Percentiles rank a stretch among this genome's conserved stretches.
Conservation (phyloP, 108 stramenopile species). For the Cyclotella choctawhatcheeana region DNA sequence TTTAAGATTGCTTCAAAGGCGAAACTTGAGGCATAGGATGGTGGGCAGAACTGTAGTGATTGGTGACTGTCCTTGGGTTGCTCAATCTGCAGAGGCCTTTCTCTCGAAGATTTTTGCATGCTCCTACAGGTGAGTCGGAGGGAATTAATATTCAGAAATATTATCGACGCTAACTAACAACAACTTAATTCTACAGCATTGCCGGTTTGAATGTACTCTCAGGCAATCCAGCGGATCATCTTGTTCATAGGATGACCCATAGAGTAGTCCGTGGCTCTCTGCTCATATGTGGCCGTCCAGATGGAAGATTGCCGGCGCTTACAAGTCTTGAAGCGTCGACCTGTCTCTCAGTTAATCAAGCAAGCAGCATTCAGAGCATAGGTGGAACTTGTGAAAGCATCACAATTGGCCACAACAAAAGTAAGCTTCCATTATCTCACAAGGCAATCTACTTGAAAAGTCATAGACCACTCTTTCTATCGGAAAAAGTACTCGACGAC, state of each 20-base stretch:
- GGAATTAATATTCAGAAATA: background rate
- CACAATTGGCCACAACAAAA: slow-evolving; percentile 71
- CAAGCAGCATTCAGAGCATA: slow-evolving; percentile 50
- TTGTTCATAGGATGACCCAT: slow-evolving; percentile 72
- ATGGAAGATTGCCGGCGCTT: slow-evolving; percentile 62
- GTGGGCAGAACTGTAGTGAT: slow-evolving; percentile 76
- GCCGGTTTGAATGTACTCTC: slow-evolving; percentile 58
- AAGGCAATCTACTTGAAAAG: slow-evolving; percentile 39
- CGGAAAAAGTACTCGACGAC: slow-evolving; percentile 50
- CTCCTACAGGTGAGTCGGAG: slow-evolving; percentile 19
- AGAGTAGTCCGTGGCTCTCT: slow-evolving; percentile 60
- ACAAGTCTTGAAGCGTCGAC: slow-evolving; percentile 60
- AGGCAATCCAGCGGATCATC: slow-evolving; percentile 65
- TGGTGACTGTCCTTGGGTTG: slow-evolving; percentile 67
- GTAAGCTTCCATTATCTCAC: slow-evolving; percentile 49
- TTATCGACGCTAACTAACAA: background rate
- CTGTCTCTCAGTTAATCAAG: slow-evolving; percentile 67
- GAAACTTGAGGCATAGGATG: slow-evolving; percentile 60
- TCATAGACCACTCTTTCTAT: slow-evolving; percentile 53
- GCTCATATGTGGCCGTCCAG: slow-evolving; percentile 67
- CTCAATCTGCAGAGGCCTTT: slow-evolving; percentile 63
- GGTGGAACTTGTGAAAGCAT: slow-evolving; percentile 58
- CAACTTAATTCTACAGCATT: slow-evolving; percentile 45
- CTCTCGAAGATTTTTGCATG: slow-evolving; percentile 65
- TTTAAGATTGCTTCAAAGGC: slow-evolving; percentile 50